These are phyloP conservation scores for Suillus alpinus DNA, from an alignment of 768 basidiomycete species.

Conservation along the genomic window DNA sequence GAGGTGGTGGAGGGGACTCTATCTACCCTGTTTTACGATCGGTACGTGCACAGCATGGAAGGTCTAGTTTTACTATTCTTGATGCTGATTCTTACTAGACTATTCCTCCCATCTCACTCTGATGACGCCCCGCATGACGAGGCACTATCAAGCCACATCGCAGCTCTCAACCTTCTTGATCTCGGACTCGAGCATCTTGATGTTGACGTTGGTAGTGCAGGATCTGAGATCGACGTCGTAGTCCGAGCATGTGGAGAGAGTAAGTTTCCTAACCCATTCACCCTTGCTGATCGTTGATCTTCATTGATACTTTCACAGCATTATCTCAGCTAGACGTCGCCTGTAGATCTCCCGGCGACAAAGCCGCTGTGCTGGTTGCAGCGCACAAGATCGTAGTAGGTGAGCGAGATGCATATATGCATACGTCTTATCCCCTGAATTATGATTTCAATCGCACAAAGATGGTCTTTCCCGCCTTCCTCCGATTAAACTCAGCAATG, in stretches of 20 bases:
- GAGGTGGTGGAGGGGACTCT: conserved; percentile 74
- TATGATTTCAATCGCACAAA: conserved; percentile 21
- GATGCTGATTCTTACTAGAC: conserved; percentile 35
- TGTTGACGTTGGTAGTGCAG: conserved; percentile 61
- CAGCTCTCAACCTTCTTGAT: conserved; percentile 90
- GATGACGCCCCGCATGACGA: conserved; percentile 88
- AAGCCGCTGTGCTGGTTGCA: conserved; percentile 75
- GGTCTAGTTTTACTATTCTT: not conserved
- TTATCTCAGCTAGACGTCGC: conserved; percentile 48
- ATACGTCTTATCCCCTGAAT: not conserved
- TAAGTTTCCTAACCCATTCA: conserved; percentile 34
- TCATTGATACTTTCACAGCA: conserved; percentile 33
- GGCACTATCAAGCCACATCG: conserved; percentile 82
- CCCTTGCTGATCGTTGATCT: conserved; percentile 25
- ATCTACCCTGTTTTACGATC: conserved; percentile 78
- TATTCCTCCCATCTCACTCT: conserved; percentile 75
- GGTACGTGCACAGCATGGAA: conserved; percentile 41
- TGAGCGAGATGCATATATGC: conserved; percentile 33
- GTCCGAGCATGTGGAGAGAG: conserved; percentile 76
- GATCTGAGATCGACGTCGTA: conserved; percentile 56
- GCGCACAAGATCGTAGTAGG: conserved; percentile 88
- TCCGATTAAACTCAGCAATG: conserved; percentile 69
- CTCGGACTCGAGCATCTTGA: conserved; percentile 87
- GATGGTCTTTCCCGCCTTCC: conserved; percentile 77
- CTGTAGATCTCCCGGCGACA: conserved; percentile 67